A percentile compares a stretch with the other conserved stretches of the same genome.
Evolutionary conservation across 2,329 filamentous ascomycete genomes (phyloP).

Genomic region (Xylariaceae sp.): DNA sequence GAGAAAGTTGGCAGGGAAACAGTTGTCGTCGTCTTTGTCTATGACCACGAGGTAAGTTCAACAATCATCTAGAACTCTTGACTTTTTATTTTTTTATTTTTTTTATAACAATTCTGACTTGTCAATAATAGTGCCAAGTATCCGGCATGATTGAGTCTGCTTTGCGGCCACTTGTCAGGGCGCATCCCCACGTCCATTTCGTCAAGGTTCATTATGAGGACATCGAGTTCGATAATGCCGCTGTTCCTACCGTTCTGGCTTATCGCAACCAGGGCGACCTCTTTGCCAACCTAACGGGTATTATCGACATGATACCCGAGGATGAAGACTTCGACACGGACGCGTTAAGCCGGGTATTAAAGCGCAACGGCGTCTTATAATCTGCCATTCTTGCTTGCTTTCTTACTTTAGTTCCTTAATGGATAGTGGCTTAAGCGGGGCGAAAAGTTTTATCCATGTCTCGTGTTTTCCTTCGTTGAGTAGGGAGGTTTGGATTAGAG

Average conservation of each 20-base stretch:
- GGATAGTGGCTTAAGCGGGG: too few species aligned
- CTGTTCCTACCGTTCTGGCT: constrained; percentile 81
- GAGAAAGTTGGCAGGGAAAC: constrained; percentile 82
- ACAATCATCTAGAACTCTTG: neutral
- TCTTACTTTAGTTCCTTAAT: neutral
- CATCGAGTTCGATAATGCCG: constrained; percentile 88
- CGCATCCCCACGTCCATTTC: constrained; percentile 72
- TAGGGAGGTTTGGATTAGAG: constrained; percentile 9
- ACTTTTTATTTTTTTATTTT: neutral
- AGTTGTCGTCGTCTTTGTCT: constrained; percentile 88
- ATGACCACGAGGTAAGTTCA: constrained; percentile 73
- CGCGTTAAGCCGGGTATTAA: constrained; percentile 50
- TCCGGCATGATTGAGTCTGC: constrained; percentile 76
- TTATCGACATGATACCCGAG: constrained; percentile 80
- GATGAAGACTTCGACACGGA: constrained; percentile 56
- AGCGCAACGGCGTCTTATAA: constrained; percentile 50
- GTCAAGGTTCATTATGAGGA: constrained; percentile 88
- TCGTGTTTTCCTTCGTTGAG: constrained; percentile 3
- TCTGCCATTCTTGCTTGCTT: neutral
- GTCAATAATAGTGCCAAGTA: constrained; percentile 64
- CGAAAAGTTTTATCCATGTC: neutral
- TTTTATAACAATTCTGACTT: constrained; percentile 19
- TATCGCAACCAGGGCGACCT: constrained; percentile 86
- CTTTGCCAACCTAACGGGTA: constrained; percentile 82
- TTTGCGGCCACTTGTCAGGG: constrained; percentile 67